These are phyloP conservation scores for Oryza glumipatula DNA, from an alignment of 176 grass and related monocot genomes.

Conservation along the genomic window DNA sequence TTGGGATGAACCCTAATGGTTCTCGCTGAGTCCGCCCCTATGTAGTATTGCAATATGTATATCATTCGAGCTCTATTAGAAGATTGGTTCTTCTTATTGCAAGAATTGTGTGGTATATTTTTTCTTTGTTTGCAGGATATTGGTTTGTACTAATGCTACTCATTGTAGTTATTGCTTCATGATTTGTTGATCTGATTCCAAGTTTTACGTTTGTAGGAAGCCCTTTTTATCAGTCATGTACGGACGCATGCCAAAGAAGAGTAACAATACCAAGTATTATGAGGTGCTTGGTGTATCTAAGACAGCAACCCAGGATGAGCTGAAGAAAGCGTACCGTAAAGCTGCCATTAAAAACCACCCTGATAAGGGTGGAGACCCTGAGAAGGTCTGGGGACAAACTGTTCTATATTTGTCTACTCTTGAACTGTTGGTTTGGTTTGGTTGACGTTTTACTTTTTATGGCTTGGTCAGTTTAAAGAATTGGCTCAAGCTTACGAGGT, in stretches of 20 bases:
- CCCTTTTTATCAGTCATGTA: slow-evolving; percentile 64
- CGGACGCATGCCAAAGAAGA: slow-evolving; percentile 87
- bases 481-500: slow-evolving; percentile 93
- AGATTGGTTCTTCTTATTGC: background rate
- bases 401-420: slow-evolving; percentile 11
- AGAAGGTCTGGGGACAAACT: slow-evolving; percentile 59
- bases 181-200: slow-evolving; percentile 14
- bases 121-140: background rate
- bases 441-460: background rate
- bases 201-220: slow-evolving; percentile 32
- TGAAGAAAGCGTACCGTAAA: slow-evolving; percentile 92
- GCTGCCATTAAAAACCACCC: slow-evolving; percentile 94
- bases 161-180: background rate
- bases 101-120: background rate
- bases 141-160: background rate
- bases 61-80: background rate
- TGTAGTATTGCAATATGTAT: background rate
- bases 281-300: slow-evolving; percentile 91
- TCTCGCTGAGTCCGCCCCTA: background rate
- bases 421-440: background rate
- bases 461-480: slow-evolving; percentile 81
- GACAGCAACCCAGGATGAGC: slow-evolving; percentile 71
- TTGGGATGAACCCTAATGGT: background rate
- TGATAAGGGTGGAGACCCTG: slow-evolving; percentile 94
- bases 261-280: slow-evolving; percentile 90